Evolutionary conservation across 768 basidiomycete genomes (phyloP).

Genomic region (Termitomyces sp.): DNA sequence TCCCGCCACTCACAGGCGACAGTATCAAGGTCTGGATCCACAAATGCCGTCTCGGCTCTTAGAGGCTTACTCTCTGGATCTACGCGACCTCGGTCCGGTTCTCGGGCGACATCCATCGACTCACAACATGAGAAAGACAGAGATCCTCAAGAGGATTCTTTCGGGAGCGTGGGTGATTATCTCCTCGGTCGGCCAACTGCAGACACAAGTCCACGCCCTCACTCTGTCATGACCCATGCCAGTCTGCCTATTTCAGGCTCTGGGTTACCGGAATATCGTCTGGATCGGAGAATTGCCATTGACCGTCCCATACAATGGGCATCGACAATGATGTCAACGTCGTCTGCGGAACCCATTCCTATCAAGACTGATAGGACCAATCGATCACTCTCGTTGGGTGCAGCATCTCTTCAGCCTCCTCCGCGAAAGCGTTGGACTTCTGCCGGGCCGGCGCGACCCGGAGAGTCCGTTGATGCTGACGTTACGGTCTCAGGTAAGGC

Average conservation of each 20-base stretch:
- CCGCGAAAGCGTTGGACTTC: constrained; percentile 49
- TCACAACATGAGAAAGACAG: constrained; percentile 30
- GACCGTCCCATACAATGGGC: constrained; percentile 17
- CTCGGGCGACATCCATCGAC: constrained; percentile 45
- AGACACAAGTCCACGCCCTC: constrained; percentile 25
- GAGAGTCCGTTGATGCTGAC: constrained; percentile 14
- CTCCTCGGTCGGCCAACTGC: constrained; percentile 44
- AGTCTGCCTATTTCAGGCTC: constrained; percentile 32
- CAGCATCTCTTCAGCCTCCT: constrained; percentile 44
- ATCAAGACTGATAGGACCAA: constrained; percentile 24
- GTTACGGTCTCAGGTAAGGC: constrained; percentile 16
- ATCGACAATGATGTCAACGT: constrained; percentile 24
- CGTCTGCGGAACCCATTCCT: constrained; percentile 4
- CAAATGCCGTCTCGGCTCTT: constrained; percentile 50
- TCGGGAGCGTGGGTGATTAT: constrained; percentile 51
- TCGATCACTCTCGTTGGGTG: constrained; percentile 30
- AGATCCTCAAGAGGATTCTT: constrained; percentile 47
- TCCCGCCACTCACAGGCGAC: constrained; percentile 41
- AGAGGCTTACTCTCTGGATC: constrained; percentile 54
- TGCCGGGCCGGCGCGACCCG: constrained; percentile 20
- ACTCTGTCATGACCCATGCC: constrained; percentile 25
- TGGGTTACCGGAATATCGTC: constrained; percentile 25
- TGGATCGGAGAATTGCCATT: constrained; percentile 32
- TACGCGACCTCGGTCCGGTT: constrained; percentile 54
- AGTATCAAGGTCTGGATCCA: constrained; percentile 33